Conservation (phyloP, 2,329 filamentous ascomycete genomes). For the Colletotrichum liriopes region DNA sequence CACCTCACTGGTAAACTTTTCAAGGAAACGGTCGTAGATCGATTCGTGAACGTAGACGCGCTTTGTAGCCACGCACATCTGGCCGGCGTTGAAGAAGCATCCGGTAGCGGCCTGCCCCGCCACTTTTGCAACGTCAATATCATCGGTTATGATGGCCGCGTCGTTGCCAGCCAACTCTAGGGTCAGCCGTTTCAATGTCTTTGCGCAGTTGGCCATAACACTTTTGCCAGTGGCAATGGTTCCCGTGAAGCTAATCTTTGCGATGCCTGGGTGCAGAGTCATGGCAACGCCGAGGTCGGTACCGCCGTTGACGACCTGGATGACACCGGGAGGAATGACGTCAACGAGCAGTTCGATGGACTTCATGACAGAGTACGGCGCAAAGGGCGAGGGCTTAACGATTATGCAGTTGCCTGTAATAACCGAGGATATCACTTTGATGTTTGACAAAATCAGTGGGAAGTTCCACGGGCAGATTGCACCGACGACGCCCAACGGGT, state of each 20-base stretch:
- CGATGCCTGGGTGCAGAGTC: conserved; percentile 68
- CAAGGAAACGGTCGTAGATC: conserved; percentile 70
- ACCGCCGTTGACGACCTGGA: conserved; percentile 70
- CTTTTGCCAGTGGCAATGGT: conserved; percentile 66
- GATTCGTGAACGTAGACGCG: conserved; percentile 73
- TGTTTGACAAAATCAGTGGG: conserved; percentile 61
- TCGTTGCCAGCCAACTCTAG: conserved; percentile 71
- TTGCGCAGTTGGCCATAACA: conserved; percentile 65
- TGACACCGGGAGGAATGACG: conserved; percentile 69
- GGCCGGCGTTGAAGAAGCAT: conserved; percentile 68
- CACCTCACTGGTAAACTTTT: conserved; percentile 49
- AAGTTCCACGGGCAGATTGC: conserved; percentile 76
- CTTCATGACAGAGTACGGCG: conserved; percentile 67
- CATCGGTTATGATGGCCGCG: conserved; percentile 67
- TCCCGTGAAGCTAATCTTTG: conserved; percentile 73
- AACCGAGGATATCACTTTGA: conserved; percentile 66
- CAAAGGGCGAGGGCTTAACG: conserved; percentile 68
- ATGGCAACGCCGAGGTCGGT: conserved; percentile 68
- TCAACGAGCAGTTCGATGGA: conserved; percentile 65
- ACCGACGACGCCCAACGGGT: conserved; percentile 65
- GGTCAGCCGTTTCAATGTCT: conserved; percentile 68
- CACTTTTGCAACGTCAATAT: conserved; percentile 64
- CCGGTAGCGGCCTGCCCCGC: conserved; percentile 60
- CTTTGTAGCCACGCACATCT: conserved; percentile 72
- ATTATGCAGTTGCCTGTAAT: conserved; percentile 69